phyloP scores from a whole-genome alignment of 352 stramenopile genomes.

The Lagenidium giganteum region DNA sequence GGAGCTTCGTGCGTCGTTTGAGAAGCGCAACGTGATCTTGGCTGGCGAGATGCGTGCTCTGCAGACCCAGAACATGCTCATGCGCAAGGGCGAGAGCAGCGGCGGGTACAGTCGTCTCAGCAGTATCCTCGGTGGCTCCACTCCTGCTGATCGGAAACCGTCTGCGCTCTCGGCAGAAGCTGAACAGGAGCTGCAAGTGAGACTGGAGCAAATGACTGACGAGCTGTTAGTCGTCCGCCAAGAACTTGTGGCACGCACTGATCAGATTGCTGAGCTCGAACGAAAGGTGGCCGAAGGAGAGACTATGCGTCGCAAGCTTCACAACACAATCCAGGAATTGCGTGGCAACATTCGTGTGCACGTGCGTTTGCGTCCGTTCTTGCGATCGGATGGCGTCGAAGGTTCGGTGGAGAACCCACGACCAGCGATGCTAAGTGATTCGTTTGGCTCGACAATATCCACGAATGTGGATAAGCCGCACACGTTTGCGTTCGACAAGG shows the following conservation, averaged over 20 bases:
- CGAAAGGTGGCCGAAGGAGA: conserved; percentile 54
- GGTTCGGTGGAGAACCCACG: conserved; percentile 32
- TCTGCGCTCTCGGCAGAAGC: conserved; percentile 22
- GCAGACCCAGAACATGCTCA: conserved; percentile 70
- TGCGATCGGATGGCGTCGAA: conserved; percentile 79
- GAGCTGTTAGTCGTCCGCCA: conserved; percentile 55
- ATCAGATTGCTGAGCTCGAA: conserved; percentile 68
- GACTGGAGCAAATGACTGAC: conserved; percentile 67
- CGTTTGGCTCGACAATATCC: conserved; percentile 65
- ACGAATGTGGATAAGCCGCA: conserved; percentile 68
- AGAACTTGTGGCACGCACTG: conserved; percentile 53
- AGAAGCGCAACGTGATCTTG: conserved; percentile 68
- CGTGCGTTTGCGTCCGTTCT: conserved; percentile 90
- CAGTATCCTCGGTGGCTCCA: conserved; percentile 2
- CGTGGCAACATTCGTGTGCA: conserved; percentile 99
- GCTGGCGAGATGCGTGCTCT: conserved; percentile 72
- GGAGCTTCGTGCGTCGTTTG: conserved; percentile 56
- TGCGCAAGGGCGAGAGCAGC: conserved; percentile 31
- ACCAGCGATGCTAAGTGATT: conserved; percentile 56
- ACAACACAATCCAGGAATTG: conserved; percentile 99
- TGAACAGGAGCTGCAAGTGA: conserved; percentile 36
- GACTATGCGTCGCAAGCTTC: conserved; percentile 90
- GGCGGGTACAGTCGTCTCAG: conserved; percentile 20
- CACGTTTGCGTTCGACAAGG: conserved; percentile 97
- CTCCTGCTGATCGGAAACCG: conserved; percentile 5